These are phyloP conservation scores for Eucalyptus tenuipes DNA, from an alignment of 345 rosid genomes.

Conservation along the genomic window DNA sequence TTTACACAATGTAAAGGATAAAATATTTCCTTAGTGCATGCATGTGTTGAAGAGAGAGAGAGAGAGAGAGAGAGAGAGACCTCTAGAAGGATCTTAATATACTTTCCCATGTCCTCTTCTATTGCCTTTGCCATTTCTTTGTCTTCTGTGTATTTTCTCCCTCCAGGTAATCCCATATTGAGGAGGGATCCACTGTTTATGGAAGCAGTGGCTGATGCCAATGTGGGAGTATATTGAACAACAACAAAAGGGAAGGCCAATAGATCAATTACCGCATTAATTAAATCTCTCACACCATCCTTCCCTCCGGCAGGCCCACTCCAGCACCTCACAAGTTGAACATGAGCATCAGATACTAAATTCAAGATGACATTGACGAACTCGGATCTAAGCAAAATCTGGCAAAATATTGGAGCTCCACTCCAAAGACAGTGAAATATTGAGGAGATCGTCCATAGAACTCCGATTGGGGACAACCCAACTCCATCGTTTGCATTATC, in stretches of 20 bases:
- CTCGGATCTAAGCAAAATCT: conserved; percentile 57
- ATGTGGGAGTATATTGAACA: conserved; percentile 68
- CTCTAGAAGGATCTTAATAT: conserved; percentile 73
- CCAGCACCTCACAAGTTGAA: conserved; percentile 80
- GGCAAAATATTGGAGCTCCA: conserved; percentile 62
- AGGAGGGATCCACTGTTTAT: conserved; percentile 91
- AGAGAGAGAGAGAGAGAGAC: conserved; percentile 18
- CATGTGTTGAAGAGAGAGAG: background rate
- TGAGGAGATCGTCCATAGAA: conserved; percentile 79
- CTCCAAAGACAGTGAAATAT: conserved; percentile 79
- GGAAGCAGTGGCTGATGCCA: conserved; percentile 76
- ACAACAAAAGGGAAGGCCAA: conserved; percentile 93
- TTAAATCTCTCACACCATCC: conserved; percentile 70
- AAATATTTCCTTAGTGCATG: background rate
- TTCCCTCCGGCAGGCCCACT: conserved; percentile 89
- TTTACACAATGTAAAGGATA: background rate
- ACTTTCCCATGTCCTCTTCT: conserved; percentile 85
- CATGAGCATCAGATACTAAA: conserved; percentile 66
- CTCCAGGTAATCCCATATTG: conserved; percentile 76
- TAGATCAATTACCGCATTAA: conserved; percentile 67
- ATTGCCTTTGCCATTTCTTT: conserved; percentile 62
- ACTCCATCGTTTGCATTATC: conserved; percentile 21
- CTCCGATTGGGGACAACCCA: conserved; percentile 80
- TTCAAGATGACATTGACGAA: conserved; percentile 39
- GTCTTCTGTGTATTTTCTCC: conserved; percentile 70